phyloP scores from a whole-genome alignment of 2,329 filamentous ascomycete genomes.

The Venturia aucupariae region DNA sequence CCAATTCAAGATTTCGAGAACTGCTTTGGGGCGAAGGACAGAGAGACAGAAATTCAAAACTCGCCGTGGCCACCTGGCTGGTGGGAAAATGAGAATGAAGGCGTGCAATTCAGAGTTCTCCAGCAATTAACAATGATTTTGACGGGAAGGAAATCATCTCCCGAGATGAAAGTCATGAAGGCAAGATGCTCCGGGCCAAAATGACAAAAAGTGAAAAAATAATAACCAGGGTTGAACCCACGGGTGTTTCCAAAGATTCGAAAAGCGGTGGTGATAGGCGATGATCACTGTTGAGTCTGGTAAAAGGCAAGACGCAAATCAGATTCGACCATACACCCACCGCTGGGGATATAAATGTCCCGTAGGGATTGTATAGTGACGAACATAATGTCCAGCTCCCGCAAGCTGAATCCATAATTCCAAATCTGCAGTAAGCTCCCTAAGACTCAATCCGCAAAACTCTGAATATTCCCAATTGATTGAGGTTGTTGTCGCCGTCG shows the following conservation, averaged over 20 bases:
- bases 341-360: not conserved
- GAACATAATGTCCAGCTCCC: not conserved
- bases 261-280: not conserved
- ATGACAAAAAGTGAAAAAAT: not conserved
- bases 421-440: not conserved
- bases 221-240: not conserved
- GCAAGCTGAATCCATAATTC: not conserved
- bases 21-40: no score
- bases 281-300: not conserved
- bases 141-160: no score
- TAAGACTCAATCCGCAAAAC: not conserved
- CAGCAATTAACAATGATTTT: no score
- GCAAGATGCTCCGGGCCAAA: not conserved
- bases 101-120: no score
- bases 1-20: no score
- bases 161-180: no score
- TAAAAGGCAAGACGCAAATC: conserved; percentile 1
- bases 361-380: not conserved
- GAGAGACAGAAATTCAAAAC: no score
- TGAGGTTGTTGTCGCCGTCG: not conserved
- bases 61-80: no score
- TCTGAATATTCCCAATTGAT: not conserved
- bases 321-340: not conserved
- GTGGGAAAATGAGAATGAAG: no score
- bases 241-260: not conserved